Evolutionary conservation across 345 rosid species (phyloP).

Genomic region (Linum tenue): DNA sequence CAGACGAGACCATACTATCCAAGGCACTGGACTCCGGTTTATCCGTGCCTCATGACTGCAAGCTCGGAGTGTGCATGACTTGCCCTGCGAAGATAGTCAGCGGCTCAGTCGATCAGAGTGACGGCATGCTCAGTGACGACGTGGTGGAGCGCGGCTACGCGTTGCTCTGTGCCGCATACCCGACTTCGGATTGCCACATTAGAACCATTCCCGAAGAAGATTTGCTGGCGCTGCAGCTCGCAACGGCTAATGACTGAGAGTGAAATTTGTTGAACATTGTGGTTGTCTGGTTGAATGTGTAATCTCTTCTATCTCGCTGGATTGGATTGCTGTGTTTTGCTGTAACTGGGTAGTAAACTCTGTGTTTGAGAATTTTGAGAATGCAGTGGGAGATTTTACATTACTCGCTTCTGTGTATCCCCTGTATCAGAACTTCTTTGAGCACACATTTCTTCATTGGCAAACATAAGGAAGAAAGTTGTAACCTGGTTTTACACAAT

Average conservation of each 20-base stretch:
- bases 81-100: conserved; percentile 74
- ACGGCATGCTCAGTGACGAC: conserved; percentile 95
- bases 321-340: background rate
- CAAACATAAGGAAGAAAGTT: background rate
- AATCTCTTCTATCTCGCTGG: background rate
- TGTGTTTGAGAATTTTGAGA: background rate
- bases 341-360: background rate
- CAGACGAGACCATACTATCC: conserved; percentile 71
- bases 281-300: background rate
- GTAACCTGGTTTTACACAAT: background rate
- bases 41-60: conserved; percentile 76
- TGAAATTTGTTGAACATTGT: background rate
- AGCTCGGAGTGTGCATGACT: conserved; percentile 98
- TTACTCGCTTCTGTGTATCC: no score
- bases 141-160: conserved; percentile 86
- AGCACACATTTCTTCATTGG: background rate
- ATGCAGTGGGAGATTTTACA: background rate
- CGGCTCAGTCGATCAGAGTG: conserved; percentile 85
- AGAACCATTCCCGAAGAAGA: conserved; percentile 90
- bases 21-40: conserved; percentile 77
- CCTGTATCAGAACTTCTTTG: background rate
- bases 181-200: conserved; percentile 70
- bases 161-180: conserved; percentile 72
- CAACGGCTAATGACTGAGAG: conserved; percentile 69
- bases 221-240: conserved; percentile 69